Evolutionary conservation across 768 basidiomycete species (phyloP), one percentile per base, ranked within the genome.

Genomic region (Russula abietina): DNA sequence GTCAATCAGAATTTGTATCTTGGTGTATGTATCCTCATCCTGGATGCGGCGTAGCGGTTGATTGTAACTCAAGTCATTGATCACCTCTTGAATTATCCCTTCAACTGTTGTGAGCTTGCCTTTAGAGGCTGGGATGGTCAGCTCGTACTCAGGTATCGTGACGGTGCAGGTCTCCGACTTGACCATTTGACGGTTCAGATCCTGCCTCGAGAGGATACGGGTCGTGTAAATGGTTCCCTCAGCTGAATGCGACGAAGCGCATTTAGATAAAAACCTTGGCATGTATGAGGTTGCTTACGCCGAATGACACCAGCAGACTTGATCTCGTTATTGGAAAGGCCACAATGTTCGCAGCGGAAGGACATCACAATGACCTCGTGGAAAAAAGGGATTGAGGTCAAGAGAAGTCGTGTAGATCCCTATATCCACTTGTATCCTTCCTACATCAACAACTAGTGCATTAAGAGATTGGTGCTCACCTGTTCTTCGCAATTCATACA

Each of bases 51-150:
- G 84, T 11, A 98, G 74, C 0, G 93, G 89, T 70, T 98, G 96
- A 63, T 93, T 89, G 61, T 80, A 75, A 64, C 79, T 79, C 45
- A 98, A 81, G 76, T 98, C 96, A 0, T 86, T 75, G 33, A 90
- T 77, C 48, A 93, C 85, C 67, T 96, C 87, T 30, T 87, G 82
- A 36, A 99, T 75, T 66, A 98, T 83, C 41, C 97, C 96, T 73
- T 99, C 97, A 53, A 98, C 83, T 2, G 93, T 99, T n/a, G 96
- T 98, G 14, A 99, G 83, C 71, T 97, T 93, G 11, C 96, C 96
- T 17, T 91, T 84, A 8, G 85, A 83, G 0, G 90, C 79, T 0
- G 97, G 97, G 33, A 99, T 89, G 2, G 93, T 96, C 64, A 99
- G 81, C 67, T 93, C 86, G 68, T 89, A 83, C 72, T 98, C 93